These are phyloP conservation scores for Arthrobotrys iridis DNA, from an alignment of 2,329 filamentous ascomycete genomes.

Conservation along the genomic window DNA sequence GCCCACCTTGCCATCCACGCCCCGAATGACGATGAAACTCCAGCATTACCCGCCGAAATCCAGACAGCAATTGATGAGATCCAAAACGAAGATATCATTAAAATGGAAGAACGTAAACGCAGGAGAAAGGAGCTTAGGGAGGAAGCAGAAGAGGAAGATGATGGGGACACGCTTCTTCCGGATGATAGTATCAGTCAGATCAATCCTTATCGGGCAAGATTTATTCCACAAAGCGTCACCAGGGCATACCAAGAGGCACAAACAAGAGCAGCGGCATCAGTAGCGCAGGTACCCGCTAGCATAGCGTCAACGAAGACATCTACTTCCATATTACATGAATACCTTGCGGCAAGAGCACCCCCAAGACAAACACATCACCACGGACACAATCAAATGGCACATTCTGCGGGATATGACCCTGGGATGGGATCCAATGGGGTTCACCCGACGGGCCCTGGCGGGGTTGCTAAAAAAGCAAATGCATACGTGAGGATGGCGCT, in stretches of 20 bases:
- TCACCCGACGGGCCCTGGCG: not conserved
- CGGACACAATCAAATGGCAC: not conserved
- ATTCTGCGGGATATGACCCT: slow-evolving; percentile 7
- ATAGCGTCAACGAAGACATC: slow-evolving; percentile 44
- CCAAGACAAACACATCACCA: slow-evolving; percentile 22
- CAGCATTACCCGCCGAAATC: slow-evolving; percentile 30
- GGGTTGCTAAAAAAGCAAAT: slow-evolving; percentile 15
- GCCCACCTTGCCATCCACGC: slow-evolving; percentile 32
- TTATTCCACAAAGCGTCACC: slow-evolving; percentile 41
- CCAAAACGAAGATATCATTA: slow-evolving; percentile 50
- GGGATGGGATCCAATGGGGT: slow-evolving; percentile 5
- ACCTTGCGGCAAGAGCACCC: slow-evolving; percentile 32
- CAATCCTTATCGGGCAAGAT: slow-evolving; percentile 37
- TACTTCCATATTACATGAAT: slow-evolving; percentile 39
- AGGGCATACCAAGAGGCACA: slow-evolving; percentile 47
- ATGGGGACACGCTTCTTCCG: slow-evolving; percentile 41
- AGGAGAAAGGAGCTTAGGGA: slow-evolving; percentile 38
- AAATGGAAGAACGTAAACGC: slow-evolving; percentile 44
- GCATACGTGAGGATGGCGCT: slow-evolving; percentile 36
- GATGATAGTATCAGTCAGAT: slow-evolving; percentile 52
- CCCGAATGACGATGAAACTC: slow-evolving; percentile 39
- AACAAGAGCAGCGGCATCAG: slow-evolving; percentile 38
- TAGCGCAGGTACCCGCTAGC: slow-evolving; percentile 25
- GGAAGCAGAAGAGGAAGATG: slow-evolving; percentile 40
- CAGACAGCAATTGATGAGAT: slow-evolving; percentile 49